Conservation (phyloP, 768 basidiomycete genomes). For the Megacollybia marginata region DNA sequence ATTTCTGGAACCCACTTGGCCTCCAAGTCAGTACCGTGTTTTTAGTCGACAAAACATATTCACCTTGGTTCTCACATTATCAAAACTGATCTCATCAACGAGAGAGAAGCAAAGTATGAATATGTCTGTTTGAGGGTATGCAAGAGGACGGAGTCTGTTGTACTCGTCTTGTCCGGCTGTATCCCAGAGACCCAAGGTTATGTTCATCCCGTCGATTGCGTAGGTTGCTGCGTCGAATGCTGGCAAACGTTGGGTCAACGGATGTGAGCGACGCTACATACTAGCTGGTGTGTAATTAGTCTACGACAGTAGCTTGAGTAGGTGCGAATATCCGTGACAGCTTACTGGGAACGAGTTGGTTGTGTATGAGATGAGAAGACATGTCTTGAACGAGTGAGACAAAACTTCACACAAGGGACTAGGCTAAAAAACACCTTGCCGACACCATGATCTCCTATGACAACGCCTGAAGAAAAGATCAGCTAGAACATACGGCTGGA, state of each 20-base stretch:
- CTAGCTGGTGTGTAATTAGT: conserved; percentile 97
- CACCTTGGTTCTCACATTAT: conserved; percentile 96
- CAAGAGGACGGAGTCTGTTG: too few species aligned
- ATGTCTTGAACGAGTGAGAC: too few species aligned
- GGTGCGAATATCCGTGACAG: too few species aligned
- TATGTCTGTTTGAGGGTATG: conserved; percentile 98
- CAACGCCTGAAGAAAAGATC: conserved; percentile 64
- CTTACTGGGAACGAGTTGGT: conserved; percentile 94
- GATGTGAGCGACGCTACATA: too few species aligned
- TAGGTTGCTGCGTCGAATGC: too few species aligned
- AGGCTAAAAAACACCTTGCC: too few species aligned
- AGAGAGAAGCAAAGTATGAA: conserved; percentile 97
- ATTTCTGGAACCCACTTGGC: conserved; percentile 95
- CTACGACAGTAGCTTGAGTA: conserved; percentile 48
- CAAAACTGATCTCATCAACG: conserved; percentile 95
- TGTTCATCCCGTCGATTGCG: too few species aligned
- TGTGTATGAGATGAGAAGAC: conserved; percentile 98
- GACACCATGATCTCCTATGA: conserved; percentile 97
- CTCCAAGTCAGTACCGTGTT: not conserved
- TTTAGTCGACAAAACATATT: conserved; percentile 24
- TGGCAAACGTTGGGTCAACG: too few species aligned
- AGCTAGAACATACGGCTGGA: too few species aligned
- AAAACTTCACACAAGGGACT: too few species aligned
- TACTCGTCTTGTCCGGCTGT: too few species aligned
- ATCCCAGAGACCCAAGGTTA: conserved; percentile 97